Conservation (phyloP, 257 asterid genomes). For the Nicotiana sylvestris region DNA sequence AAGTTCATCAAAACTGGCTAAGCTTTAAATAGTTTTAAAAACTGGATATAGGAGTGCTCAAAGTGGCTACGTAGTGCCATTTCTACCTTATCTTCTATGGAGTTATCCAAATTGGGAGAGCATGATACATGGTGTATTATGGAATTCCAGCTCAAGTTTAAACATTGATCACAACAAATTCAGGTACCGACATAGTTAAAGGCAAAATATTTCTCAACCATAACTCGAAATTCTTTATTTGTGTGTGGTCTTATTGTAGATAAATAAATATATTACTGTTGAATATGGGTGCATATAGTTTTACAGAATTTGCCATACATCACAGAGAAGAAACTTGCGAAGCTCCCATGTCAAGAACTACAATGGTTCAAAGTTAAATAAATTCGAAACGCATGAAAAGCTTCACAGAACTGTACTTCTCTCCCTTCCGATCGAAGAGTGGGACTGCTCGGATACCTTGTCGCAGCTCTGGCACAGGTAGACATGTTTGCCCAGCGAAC, state of each 20-base stretch:
- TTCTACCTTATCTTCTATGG: too few species aligned
- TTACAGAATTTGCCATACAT: neutral
- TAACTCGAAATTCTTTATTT: too few species aligned
- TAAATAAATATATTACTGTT: neutral
- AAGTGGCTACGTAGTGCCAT: too few species aligned
- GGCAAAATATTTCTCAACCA: too few species aligned
- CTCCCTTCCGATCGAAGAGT: conserved; percentile 54
- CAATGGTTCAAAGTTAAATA: conserved; percentile 23
- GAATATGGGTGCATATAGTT: neutral
- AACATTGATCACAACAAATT: too few species aligned
- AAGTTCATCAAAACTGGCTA: too few species aligned
- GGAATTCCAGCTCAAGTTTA: too few species aligned
- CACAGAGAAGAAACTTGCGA: neutral
- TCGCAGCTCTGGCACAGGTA: conserved; percentile 67
- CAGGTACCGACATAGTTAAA: too few species aligned
- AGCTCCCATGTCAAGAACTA: neutral
- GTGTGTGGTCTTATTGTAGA: neutral
- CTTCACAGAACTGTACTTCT: conserved; percentile 49
- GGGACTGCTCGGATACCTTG: conserved; percentile 79
- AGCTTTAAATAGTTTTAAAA: too few species aligned
- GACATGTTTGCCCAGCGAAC: conserved; percentile 79
- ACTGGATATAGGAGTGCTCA: too few species aligned
- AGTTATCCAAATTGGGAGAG: too few species aligned
- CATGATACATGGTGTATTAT: too few species aligned
- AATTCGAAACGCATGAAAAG: conserved; percentile 79